These are phyloP conservation scores for Thraustochytrium striatum DNA, from an alignment of 352 stramenopile genomes.

Conservation along the genomic window DNA sequence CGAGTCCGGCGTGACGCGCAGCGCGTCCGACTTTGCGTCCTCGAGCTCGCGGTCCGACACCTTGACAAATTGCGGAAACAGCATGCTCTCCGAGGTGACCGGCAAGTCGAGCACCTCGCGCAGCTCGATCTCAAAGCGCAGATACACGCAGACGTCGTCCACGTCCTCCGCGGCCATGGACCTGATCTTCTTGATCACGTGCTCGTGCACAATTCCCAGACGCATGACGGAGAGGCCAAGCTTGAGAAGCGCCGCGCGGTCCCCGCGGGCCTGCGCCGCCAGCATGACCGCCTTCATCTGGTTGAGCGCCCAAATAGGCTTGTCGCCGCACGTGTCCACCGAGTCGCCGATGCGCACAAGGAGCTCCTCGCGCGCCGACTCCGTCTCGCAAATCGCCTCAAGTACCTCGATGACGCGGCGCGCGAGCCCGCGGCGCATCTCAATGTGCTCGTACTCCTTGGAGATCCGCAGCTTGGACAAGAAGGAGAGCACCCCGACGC, in stretches of 20 bases:
- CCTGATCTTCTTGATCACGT: conserved; percentile 1
- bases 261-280: background rate
- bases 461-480: conserved; percentile 33
- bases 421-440: conserved; percentile 5
- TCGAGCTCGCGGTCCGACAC: conserved; percentile 1
- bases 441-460: conserved; percentile 18
- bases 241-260: background rate
- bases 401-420: conserved; percentile 19
- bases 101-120: conserved; percentile 13
- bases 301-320: conserved; percentile 27
- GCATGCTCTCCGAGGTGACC: conserved; percentile 2
- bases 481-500: background rate
- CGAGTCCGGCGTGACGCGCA: background rate
- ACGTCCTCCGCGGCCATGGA: background rate
- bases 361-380: background rate
- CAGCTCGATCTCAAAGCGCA: conserved; percentile 44
- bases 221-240: conserved; percentile 17
- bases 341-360: conserved; percentile 24
- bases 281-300: conserved; percentile 30
- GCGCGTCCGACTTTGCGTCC: background rate
- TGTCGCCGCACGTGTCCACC: conserved; percentile 30
- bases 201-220: conserved; percentile 37
- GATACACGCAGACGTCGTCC: conserved; percentile 40
- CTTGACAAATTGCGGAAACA: conserved; percentile 23
- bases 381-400: background rate